Conservation (phyloP, 306 rosid species). For the Amphicarpaea edgeworthii region DNA sequence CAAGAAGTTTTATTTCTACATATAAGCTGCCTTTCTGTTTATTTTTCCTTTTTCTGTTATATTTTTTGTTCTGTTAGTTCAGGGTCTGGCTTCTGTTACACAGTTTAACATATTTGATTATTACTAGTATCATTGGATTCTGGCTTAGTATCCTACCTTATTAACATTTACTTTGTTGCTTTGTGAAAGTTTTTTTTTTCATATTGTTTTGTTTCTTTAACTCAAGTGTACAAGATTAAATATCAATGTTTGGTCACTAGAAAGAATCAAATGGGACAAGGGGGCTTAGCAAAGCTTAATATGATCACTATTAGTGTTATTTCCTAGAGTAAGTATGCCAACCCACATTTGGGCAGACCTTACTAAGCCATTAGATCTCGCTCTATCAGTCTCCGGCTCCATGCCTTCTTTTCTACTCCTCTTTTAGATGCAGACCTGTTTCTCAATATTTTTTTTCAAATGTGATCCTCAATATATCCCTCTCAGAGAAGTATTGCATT, state of each 20-base stretch:
- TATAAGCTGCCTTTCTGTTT: background rate
- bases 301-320: background rate
- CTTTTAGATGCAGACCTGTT: conserved; percentile 5
- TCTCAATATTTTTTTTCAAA: background rate
- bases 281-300: conserved; percentile 6
- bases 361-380: background rate
- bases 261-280: background rate
- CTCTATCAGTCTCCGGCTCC: background rate
- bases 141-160: background rate
- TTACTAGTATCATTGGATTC: background rate
- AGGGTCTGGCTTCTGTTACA: background rate
- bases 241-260: background rate
- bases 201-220: background rate
- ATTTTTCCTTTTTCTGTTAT: background rate
- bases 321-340: background rate
- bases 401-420: background rate
- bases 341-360: background rate
- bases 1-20: too few relatives aligned
- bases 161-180: background rate
- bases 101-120: background rate
- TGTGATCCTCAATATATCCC: background rate
- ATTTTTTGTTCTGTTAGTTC: conserved; percentile 3
- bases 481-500: background rate
- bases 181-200: background rate
- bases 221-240: background rate